Conservation (phyloP, 1,139 yeast genomes). For the Protomyces inundatus region DNA sequence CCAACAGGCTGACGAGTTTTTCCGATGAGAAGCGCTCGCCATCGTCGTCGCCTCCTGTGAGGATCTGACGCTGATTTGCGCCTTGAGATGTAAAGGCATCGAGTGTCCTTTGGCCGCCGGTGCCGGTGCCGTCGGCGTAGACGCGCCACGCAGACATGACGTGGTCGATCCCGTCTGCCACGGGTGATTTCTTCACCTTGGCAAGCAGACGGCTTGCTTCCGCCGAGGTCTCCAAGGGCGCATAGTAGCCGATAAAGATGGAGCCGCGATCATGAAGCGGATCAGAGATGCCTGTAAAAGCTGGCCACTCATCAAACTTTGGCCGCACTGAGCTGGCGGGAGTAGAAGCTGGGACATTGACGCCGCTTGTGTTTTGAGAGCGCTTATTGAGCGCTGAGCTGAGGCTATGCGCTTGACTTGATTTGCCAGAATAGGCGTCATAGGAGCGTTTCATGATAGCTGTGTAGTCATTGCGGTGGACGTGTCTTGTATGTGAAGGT, state of each 20-base stretch:
- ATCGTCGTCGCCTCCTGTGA: slow-evolving; percentile 24
- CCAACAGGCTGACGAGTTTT: slow-evolving; percentile 14
- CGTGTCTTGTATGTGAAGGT: too few relatives aligned
- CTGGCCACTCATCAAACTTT: not conserved
- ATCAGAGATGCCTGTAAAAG: not conserved
- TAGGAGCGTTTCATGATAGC: not conserved
- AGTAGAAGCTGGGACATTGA: not conserved
- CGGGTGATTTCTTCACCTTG: not conserved
- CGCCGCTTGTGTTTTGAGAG: not conserved
- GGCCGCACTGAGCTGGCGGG: not conserved
- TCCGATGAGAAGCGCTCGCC: slow-evolving; percentile 26
- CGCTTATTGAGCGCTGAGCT: not conserved
- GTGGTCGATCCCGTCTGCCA: slow-evolving; percentile 5
- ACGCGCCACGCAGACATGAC: slow-evolving; percentile 13
- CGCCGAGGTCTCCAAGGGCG: not conserved
- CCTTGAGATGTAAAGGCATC: not conserved
- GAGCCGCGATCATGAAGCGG: slow-evolving; percentile 13
- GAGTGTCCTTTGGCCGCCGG: not conserved
- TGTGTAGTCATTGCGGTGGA: too few relatives aligned
- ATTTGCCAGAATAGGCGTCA: not conserved
- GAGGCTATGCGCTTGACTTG: not conserved
- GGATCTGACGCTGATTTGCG: not conserved
- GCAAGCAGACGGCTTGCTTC: not conserved
- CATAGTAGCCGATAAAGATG: slow-evolving; percentile 5
- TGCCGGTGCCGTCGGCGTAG: not conserved